Conservation (phyloP, 148 eudicot species). For the Cornus florida region DNA sequence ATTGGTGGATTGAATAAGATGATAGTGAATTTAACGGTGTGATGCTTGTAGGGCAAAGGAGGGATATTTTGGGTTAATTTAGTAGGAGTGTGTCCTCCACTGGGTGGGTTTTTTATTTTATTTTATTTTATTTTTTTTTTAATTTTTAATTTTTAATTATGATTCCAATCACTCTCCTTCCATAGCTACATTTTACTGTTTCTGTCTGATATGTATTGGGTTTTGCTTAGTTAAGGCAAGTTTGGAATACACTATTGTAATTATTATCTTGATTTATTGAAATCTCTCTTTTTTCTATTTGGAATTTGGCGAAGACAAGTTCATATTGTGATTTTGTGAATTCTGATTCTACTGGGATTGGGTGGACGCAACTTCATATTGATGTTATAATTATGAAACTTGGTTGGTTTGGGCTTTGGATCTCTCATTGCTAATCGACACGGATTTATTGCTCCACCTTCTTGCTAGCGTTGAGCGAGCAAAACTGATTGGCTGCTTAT, state of each 20-base stretch:
- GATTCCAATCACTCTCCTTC: background rate
- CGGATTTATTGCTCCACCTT: background rate
- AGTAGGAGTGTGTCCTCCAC: background rate
- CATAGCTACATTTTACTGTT: slow-evolving; percentile 1
- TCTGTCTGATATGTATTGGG: background rate
- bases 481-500: slow-evolving; percentile 4
- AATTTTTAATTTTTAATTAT: no score
- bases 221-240: background rate
- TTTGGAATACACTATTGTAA: background rate
- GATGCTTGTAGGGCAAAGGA: background rate
- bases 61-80: slow-evolving; percentile 11
- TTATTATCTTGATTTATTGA: background rate
- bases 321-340: background rate
- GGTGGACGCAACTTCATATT: background rate
- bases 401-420: slow-evolving; percentile 5
- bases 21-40: background rate
- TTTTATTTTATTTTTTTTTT: no score
- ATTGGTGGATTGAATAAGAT: background rate
- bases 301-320: background rate
- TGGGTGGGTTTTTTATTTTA: background rate
- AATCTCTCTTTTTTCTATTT: background rate
- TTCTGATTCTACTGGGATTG: background rate
- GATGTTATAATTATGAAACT: slow-evolving; percentile 3
- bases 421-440: slow-evolving; percentile 10
- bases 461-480: background rate